Evolutionary conservation across 148 eudicot genomes (phyloP), one percentile per base, ranked within the genome.

Genomic region (Salicornia ramosissima): DNA sequence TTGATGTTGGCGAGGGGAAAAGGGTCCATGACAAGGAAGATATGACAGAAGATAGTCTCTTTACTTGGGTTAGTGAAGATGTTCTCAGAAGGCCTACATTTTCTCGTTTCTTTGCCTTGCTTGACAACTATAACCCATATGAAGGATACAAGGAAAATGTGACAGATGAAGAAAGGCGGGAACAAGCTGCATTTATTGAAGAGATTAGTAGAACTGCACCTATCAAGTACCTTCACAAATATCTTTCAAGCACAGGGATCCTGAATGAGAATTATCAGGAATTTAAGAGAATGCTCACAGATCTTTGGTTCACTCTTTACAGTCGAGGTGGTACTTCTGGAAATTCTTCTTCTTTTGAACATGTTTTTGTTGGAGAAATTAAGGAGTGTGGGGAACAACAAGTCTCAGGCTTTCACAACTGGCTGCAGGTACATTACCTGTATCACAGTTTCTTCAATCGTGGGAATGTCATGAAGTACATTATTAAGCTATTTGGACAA

Each of bases 301-400:
- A 87, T 63, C 83, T 94, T 18, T 94, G 99, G 99, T 94, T 94
- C 73, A 86, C 88, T 49, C 87, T 87, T 73, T 91, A 87, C 77
- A 88, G 96, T 28, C 90, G 99, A 71, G 90, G 97, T 67, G 99
- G 97, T 74, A 80, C 88, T 34, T 80, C 77, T 78, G 81, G 88
- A 19, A 79, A 74, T 30, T 94, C 99, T 6, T 94, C 97, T 49
- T 91, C 99, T 58, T 94, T 94, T 80, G 99, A 94, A 67, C 99
- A 94, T 83, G 97, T 94, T 71, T 94, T 94, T 71, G 99, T 90
- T 78, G 99, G 99, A n/a, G 97, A 94, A 82, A 88, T 94, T 70
- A 94, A 94, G 84, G 57, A 74, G 28, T 82, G 81, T 16, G 95
- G 86, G 30, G 96, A 86, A 76, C 79, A 86, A 75, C 66, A 84